A percentile compares a stretch with the other conserved stretches of the same genome.
These are phyloP conservation scores for Populus simonii DNA, from an alignment of 345 rosid genomes.

Conservation along the genomic window DNA sequence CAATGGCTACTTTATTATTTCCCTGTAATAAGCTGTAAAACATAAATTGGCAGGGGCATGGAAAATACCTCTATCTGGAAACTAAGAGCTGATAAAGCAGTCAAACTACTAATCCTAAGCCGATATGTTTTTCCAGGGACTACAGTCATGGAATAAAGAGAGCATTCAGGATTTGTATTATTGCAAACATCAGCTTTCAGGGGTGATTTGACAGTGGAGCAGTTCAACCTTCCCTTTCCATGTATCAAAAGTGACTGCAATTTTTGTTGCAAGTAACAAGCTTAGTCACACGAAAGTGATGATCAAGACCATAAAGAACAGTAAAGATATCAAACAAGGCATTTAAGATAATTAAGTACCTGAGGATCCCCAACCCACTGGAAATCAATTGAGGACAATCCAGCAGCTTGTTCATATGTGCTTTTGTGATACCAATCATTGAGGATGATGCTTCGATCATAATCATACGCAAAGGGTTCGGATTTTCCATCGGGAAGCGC, in stretches of 20 bases:
- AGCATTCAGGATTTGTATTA: constrained; percentile 46
- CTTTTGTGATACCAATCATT: constrained; percentile 75
- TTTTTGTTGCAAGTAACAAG: background rate
- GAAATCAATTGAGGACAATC: constrained; percentile 53
- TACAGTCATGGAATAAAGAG: constrained; percentile 36
- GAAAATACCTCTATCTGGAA: constrained; percentile 64
- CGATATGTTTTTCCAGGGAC: constrained; percentile 66
- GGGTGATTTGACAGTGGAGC: constrained; percentile 38
- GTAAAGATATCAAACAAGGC: background rate
- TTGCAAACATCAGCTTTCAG: constrained; percentile 35
- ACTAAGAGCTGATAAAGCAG: constrained; percentile 62
- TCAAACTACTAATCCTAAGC: constrained; percentile 54
- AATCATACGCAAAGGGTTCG: constrained; percentile 62
- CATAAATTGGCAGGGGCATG: background rate
- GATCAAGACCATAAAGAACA: background rate
- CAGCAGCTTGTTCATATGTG: constrained; percentile 54
- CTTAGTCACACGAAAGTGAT: too few species aligned
- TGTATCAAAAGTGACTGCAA: constrained; percentile 67
- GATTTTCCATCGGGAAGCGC: constrained; percentile 36
- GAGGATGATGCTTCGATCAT: constrained; percentile 60
- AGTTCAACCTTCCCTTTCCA: constrained; percentile 66
- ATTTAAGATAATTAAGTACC: constrained; percentile 24
- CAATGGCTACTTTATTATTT: background rate
- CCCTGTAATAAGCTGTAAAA: background rate
- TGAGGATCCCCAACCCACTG: constrained; percentile 83